phyloP scores from a whole-genome alignment of 345 rosid genomes.

The Sonneratia alba region DNA sequence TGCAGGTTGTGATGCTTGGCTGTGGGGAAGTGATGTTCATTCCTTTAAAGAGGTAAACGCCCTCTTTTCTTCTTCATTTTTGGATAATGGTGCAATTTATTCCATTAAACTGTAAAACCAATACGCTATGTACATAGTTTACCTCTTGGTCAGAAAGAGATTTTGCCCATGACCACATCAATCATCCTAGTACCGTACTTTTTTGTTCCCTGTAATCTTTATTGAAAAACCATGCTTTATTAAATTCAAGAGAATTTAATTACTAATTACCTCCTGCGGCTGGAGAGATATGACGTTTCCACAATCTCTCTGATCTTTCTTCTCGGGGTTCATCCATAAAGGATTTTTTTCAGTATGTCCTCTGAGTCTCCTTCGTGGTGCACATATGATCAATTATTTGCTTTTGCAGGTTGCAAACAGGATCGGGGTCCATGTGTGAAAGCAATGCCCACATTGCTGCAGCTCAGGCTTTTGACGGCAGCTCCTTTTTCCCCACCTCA shows the following conservation, averaged over 20 bases:
- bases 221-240: not conserved
- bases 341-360: not conserved
- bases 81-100: too few relatives aligned
- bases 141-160: too few relatives aligned
- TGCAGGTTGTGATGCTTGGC: slow-evolving; percentile 99
- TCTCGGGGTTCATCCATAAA: not conserved
- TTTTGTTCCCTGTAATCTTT: too few relatives aligned
- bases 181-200: too few relatives aligned
- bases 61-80: not conserved
- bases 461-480: not conserved
- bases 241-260: not conserved
- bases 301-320: not conserved
- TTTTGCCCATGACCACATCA: too few relatives aligned
- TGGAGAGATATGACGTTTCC: not conserved
- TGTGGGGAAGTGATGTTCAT: slow-evolving; percentile 91
- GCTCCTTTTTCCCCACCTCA: not conserved
- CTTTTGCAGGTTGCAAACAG: slow-evolving; percentile 59
- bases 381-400: not conserved
- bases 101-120: too few relatives aligned
- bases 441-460: not conserved
- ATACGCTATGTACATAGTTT: too few relatives aligned
- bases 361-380: not conserved
- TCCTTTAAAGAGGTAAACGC: slow-evolving; percentile 71
- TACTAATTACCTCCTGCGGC: not conserved
- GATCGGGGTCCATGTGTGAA: slow-evolving; percentile 63